Base-by-base conservation (phyloP, 148 eudicot species). In the Rhododendron simsii region DNA sequence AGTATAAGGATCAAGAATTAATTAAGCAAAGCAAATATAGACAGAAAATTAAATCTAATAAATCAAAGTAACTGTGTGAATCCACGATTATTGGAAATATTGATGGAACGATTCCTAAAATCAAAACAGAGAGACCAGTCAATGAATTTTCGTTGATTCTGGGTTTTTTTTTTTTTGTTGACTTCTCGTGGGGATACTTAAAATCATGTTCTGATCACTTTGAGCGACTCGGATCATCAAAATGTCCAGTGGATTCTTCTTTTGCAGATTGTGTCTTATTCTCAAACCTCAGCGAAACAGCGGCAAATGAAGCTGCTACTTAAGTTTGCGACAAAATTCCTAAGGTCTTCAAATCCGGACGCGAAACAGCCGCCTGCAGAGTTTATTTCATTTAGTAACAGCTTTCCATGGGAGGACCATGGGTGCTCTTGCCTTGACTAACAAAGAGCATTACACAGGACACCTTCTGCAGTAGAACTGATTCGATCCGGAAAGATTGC, bases 201-300 rank as follows among this genome's bases (percentile, higher is more conserved):
- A 33, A 33, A 33, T 33, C 33, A 33, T 33, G 33, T 33, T 33
- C 33, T 1, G 33, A 33, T 33, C 33, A 33, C 33, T 0, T 33
- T 33, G 33, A 33, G 33, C 33, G 33, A 1, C 33, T 33, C 33
- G 33, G 33, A 33, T 33, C 33, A 33, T 33, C 33, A 1, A 33
- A 33, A n/a, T n/a, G n/a, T n/a, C n/a, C n/a, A n/a, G n/a, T n/a
- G 45, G 89, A 91, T 35, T 75, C 91, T 85, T 96, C 98, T 30
- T 95, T 96, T 90, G 99, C 99, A 41, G 99, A 96, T 76, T 94
- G 98, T 96, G 98, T 96, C 74, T 96, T 96, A 85, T 95, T 93
- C 83, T 86, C 94, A 30, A 96, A 96, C 88, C 39, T 0, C 2
- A 95, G 98, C 51, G 98, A 96, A 82, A 94, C 99, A 5, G 99